These are phyloP conservation scores for Chaetothyriales sp. DNA, from an alignment of 2,329 filamentous ascomycete species.

Conservation along the genomic window DNA sequence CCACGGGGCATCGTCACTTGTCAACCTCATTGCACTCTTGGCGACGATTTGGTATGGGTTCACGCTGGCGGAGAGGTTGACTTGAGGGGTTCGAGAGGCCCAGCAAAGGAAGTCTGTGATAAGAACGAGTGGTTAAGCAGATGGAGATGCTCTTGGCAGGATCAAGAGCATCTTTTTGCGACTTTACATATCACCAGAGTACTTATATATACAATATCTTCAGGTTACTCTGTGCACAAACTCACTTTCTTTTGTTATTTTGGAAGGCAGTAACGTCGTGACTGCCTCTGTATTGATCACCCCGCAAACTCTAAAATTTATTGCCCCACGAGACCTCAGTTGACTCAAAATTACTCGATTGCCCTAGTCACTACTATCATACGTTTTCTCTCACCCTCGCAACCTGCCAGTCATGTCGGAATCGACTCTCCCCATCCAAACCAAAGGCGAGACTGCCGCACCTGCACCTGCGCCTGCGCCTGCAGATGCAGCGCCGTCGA, in stretches of 20 bases:
- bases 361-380: background rate
- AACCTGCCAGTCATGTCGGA: background rate
- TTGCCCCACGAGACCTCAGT: background rate
- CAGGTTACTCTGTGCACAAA: too few species aligned
- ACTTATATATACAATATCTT: too few species aligned
- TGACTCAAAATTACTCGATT: background rate
- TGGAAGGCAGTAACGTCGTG: background rate
- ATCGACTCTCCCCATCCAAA: conserved; percentile 9
- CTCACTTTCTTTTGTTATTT: too few species aligned
- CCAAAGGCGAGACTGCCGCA: conserved; percentile 14
- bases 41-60: conserved; percentile 65
- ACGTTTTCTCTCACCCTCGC: background rate
- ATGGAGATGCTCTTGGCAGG: background rate
- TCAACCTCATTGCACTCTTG: conserved; percentile 59
- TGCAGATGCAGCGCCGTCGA: conserved; percentile 39
- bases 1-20: conserved; percentile 65
- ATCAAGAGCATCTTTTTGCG: background rate
- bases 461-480: conserved; percentile 4
- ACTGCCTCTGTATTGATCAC: background rate
- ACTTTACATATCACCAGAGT: too few species aligned
- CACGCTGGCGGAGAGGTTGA: conserved; percentile 49
- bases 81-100: background rate
- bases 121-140: background rate
- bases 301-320: background rate
- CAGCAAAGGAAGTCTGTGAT: too few species aligned